Percentiles rank a stretch among this genome's conserved stretches.
phyloP scores from a whole-genome alignment of 805 yeast species.

The Hanseniaspora guilliermondii region DNA sequence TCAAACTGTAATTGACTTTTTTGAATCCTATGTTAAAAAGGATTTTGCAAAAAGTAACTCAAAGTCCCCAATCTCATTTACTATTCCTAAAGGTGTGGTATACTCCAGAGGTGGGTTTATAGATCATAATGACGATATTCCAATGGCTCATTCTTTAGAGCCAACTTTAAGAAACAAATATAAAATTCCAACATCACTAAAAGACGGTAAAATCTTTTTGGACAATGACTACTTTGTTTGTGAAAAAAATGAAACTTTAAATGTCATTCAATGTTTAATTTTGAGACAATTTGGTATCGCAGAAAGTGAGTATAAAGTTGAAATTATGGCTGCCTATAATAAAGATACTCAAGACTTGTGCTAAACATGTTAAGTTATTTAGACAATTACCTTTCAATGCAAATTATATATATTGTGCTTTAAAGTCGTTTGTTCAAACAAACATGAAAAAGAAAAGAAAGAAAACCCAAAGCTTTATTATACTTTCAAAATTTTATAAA shows the following conservation, averaged over 20 bases:
- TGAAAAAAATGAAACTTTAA: conserved; percentile 63
- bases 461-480: too few relatives aligned
- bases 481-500: neutral
- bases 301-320: conserved; percentile 77
- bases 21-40: conserved; percentile 57
- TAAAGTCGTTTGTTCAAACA: too few relatives aligned
- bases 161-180: conserved; percentile 79
- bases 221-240: conserved; percentile 71
- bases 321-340: conserved; percentile 64
- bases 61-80: conserved; percentile 68
- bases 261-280: conserved; percentile 81
- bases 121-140: conserved; percentile 82
- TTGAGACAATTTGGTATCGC: conserved; percentile 94
- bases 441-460: neutral
- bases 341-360: conserved; percentile 35
- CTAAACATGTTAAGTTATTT: neutral
- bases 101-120: conserved; percentile 94
- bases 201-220: conserved; percentile 73
- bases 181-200: conserved; percentile 83
- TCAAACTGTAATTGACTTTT: conserved; percentile 81
- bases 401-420: too few relatives aligned
- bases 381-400: too few relatives aligned
- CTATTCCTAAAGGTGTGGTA: conserved; percentile 79
- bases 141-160: conserved; percentile 92
- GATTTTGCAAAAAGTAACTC: conserved; percentile 89